Evolutionary conservation across 2,329 filamentous ascomycete species (phyloP), one percentile per base, ranked within the genome.

Genomic region (Alternaria arborescens): DNA sequence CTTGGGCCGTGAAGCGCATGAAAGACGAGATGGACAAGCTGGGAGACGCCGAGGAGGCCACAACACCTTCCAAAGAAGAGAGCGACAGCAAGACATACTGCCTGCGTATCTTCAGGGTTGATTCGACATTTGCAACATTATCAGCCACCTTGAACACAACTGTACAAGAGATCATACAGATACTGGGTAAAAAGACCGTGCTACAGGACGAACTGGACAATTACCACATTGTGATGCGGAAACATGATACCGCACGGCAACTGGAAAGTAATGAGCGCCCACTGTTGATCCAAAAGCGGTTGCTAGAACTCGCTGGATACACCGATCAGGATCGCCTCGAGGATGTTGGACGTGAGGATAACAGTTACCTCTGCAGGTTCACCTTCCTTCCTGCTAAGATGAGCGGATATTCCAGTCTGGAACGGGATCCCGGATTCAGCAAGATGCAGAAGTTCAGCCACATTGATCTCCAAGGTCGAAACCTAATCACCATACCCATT

Each of bases 341-440:
- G 76, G 95, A 98, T 64, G 88, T 99, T 53, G 95, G 95, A 28
- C 89, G 95, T 58, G 95, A 99, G 78, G 95, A 99, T 82, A 97
- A 98, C 78, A 96, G 94, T 76, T 99, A 98, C 71, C 86, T 99
- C 12, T 97, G 94, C 75, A 91, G 95, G 6, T 98, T 99, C 81
- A 93, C 95, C 61, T 99, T 99, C 79, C 83, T 97, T 60, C 94
- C 94, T 16, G 90, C 91, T 20, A 92, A 94, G 72, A 91, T 97
- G 77, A 94, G 89, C 76, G 93, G 94, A 50, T 94, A 82, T 65
- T 82, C 89, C 43, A 88, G 86, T 61, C 83, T 91, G 24, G 90
- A 94, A 67, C 84, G 85, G 65, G 94, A 98, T 71, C 87, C 93
- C 51, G 91, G 90, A 26, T 88, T 96, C 65, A 89, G 87, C 74